Evolutionary conservation across 371 early-diverging fungal genomes (phyloP).

Genomic region (Mortierella sp.): DNA sequence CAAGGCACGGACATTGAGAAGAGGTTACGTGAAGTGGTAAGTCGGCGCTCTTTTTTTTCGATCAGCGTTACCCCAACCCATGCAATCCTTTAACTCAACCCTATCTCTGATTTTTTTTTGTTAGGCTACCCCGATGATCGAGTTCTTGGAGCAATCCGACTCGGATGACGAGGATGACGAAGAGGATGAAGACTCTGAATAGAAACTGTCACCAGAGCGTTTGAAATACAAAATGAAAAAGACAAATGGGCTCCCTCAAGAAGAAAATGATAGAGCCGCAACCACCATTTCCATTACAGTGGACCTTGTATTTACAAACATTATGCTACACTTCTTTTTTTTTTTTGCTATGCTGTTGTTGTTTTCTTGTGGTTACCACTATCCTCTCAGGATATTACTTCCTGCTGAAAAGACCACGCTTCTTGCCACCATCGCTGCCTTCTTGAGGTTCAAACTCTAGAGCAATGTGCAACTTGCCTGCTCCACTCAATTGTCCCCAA

Average conservation of each 20-base stretch:
- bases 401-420: slow-evolving; percentile 32
- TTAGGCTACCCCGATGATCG: slow-evolving; percentile 43
- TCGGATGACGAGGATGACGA: slow-evolving; percentile 30
- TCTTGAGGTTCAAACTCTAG: slow-evolving; percentile 35
- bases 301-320: too few relatives aligned
- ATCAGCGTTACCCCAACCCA: background rate
- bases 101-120: background rate
- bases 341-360: too few relatives aligned
- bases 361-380: too few relatives aligned
- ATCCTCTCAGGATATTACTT: too few relatives aligned
- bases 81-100: background rate
- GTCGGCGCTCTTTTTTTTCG: background rate
- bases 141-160: slow-evolving; percentile 46
- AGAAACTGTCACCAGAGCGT: too few relatives aligned
- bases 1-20: slow-evolving; percentile 37
- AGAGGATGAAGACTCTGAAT: slow-evolving; percentile 21
- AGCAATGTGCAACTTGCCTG: slow-evolving; percentile 32
- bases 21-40: slow-evolving; percentile 44
- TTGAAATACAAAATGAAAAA: too few relatives aligned
- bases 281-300: too few relatives aligned
- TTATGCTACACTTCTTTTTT: too few relatives aligned
- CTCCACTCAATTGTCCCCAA: slow-evolving; percentile 36
- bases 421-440: slow-evolving; percentile 8
- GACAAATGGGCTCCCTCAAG: too few relatives aligned
- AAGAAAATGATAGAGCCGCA: too few relatives aligned